phyloP scores from a whole-genome alignment of 164 flowering plant species.

The Annona cherimola region DNA sequence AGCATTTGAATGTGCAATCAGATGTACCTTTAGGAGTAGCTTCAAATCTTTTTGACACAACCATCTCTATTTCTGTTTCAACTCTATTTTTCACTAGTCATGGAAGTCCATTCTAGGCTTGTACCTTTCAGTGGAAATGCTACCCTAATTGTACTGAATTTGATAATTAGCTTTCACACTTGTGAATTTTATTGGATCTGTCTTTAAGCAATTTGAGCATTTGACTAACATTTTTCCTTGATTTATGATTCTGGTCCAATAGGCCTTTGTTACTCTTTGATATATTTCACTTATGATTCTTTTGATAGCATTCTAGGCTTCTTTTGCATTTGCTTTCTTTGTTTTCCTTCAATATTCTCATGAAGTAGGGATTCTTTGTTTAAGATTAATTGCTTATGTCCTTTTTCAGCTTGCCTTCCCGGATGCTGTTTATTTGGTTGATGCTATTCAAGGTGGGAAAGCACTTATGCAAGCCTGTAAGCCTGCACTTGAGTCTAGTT shows the following conservation, averaged over 20 bases:
- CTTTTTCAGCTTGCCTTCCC: slow-evolving; percentile 81
- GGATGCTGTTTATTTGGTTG: slow-evolving; percentile 88
- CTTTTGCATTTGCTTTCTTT: background rate
- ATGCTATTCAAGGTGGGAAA: slow-evolving; percentile 77
- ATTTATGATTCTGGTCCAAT: background rate
- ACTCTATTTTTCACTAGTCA: background rate
- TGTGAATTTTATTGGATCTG: background rate
- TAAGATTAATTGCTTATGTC: background rate
- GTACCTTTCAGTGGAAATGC: background rate
- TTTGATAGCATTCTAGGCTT: background rate
- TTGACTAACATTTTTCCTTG: background rate
- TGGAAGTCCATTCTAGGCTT: background rate
- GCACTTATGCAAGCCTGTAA: slow-evolving; percentile 81
- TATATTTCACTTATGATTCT: too few species aligned
- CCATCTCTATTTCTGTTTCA: background rate
- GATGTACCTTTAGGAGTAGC: background rate
- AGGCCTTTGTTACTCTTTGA: background rate
- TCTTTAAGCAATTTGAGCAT: too few species aligned
- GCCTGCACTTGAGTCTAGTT: slow-evolving; percentile 95
- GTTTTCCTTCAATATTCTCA: background rate
- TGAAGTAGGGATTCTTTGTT: background rate
- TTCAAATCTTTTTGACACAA: too few species aligned
- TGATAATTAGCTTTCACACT: background rate
- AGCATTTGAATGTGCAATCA: background rate
- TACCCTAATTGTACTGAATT: background rate